A percentile compares a stretch with the other conserved stretches of the same genome.
Evolutionary conservation across 2,329 filamentous ascomycete genomes (phyloP).

Genomic region (Trichoderma oligosporum): DNA sequence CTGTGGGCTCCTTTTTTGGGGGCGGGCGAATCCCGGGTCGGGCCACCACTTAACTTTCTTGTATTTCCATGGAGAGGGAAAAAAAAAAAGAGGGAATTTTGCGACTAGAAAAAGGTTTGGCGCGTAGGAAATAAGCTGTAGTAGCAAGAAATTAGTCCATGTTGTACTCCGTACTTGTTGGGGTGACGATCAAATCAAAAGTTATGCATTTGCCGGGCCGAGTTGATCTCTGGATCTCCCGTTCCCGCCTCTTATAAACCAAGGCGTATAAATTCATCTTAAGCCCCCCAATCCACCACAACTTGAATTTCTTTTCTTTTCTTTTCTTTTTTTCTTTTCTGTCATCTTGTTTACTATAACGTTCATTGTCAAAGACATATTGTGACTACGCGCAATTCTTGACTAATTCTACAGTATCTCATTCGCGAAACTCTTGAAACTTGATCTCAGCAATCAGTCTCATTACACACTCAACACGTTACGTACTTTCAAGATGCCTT

Average conservation of each 20-base stretch:
- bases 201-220: background rate
- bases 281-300: background rate
- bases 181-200: too few relatives aligned
- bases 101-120: too few relatives aligned
- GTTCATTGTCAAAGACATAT: background rate
- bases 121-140: too few relatives aligned
- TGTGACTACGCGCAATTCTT: background rate
- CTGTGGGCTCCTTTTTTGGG: background rate
- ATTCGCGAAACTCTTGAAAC: too few relatives aligned
- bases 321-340: background rate
- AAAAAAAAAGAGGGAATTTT: too few relatives aligned
- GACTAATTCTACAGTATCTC: background rate
- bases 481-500: slow-evolving; percentile 22
- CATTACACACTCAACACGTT: background rate
- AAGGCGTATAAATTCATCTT: slow-evolving; percentile 1
- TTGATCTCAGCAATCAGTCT: too few relatives aligned
- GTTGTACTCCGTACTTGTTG: too few relatives aligned
- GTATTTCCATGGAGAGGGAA: too few relatives aligned
- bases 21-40: too few relatives aligned
- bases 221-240: slow-evolving; percentile 9
- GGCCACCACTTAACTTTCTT: too few relatives aligned
- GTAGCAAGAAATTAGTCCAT: too few relatives aligned
- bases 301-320: background rate
- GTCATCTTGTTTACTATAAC: background rate
- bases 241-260: slow-evolving; percentile 3